A percentile compares a stretch with the other conserved stretches of the same genome.
These are phyloP conservation scores for Schwanniomyces vanrijiae DNA, from an alignment of 805 yeast species.

Conservation along the genomic window DNA sequence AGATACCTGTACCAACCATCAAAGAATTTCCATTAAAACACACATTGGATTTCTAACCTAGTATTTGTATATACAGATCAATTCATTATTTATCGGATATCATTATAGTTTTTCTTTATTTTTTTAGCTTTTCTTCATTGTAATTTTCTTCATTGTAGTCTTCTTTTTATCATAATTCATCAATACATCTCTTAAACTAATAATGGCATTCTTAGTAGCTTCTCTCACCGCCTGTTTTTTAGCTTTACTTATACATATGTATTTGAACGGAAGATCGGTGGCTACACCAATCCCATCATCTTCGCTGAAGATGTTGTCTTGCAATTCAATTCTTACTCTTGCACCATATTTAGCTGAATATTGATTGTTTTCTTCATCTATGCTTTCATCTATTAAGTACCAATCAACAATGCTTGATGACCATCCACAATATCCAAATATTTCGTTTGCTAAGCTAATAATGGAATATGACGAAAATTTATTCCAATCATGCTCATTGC, in stretches of 20 bases:
- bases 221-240: constrained; percentile 50
- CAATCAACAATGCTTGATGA: constrained; percentile 38
- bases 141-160: not conserved
- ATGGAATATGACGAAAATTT: constrained; percentile 19
- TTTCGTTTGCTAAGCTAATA: constrained; percentile 46
- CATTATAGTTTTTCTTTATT: not conserved
- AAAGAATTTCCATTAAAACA: constrained; percentile 59
- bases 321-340: constrained; percentile 34
- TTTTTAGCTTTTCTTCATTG: too few species aligned
- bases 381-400: constrained; percentile 14
- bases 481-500: not conserved
- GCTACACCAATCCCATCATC: constrained; percentile 42
- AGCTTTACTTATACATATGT: constrained; percentile 35
- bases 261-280: constrained; percentile 29
- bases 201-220: constrained; percentile 44
- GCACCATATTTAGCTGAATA: constrained; percentile 26
- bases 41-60: constrained; percentile 54
- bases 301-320: constrained; percentile 44
- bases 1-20: constrained; percentile 69
- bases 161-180: constrained; percentile 4
- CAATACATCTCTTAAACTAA: constrained; percentile 25
- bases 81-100: not conserved
- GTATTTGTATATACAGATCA: not conserved
- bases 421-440: constrained; percentile 63
- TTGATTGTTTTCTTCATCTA: constrained; percentile 19